phyloP scores from a whole-genome alignment of 371 early-diverging fungal species.

The Mortierella sp. region DNA sequence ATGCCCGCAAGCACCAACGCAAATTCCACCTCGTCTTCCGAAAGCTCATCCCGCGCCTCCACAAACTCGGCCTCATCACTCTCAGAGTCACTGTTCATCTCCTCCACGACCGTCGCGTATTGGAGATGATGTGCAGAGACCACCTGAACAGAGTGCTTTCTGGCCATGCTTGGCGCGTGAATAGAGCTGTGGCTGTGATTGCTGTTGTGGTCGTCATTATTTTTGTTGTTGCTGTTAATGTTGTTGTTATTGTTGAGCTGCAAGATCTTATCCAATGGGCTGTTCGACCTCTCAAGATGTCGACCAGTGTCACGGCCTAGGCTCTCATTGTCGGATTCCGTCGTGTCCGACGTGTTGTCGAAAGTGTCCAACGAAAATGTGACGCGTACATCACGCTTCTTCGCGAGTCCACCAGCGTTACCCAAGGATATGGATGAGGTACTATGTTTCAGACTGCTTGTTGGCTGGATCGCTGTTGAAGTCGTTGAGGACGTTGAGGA shows the following conservation, averaged over 20 bases:
- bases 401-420: background rate
- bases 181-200: background rate
- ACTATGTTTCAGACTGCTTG: conserved; percentile 26
- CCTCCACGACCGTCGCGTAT: background rate
- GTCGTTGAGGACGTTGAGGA: background rate
- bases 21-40: conserved; percentile 30
- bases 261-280: conserved; percentile 15
- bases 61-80: conserved; percentile 46
- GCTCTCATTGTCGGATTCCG: background rate
- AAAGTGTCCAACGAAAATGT: conserved; percentile 50
- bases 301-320: background rate
- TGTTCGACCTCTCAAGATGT: background rate
- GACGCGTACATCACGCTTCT: conserved; percentile 34
- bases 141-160: conserved; percentile 17
- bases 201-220: background rate
- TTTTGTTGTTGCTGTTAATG: background rate
- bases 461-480: background rate
- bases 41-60: conserved; percentile 31
- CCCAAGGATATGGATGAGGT: conserved; percentile 7
- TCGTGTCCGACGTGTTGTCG: conserved; percentile 16
- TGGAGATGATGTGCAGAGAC: conserved; percentile 6
- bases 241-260: conserved; percentile 4
- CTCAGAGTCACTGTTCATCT: conserved; percentile 9
- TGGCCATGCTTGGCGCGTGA: conserved; percentile 7
- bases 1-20: conserved; percentile 15